Evolutionary conservation across 495 filamentous ascomycete genomes (phyloP), one percentile per base, ranked within the genome.

Genomic region (Daldinia decipiens): DNA sequence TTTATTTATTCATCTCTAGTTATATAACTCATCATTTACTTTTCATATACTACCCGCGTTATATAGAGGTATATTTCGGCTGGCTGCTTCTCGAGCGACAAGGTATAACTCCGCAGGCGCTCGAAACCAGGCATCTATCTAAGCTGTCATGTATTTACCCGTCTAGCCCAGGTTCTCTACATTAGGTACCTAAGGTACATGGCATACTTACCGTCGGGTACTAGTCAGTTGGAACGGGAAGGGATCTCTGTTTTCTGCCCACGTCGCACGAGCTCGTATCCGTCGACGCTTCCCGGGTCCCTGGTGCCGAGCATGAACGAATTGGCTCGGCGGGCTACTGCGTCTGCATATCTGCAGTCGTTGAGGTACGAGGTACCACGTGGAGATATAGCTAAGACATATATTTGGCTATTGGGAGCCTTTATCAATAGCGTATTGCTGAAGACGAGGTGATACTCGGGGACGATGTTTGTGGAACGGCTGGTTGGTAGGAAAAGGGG

Each of bases 191-290:
- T 24, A 1, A 24, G 21, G 21, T 24, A 9, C 31, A 31, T 31
- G 5, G 11, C 24, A 43, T 31, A 52, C n/a, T 15, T 52, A 53
- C 53, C 15, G 31, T 36, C 53, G 53, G 43, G 43, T 47, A 47
- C 17, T 47, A 47, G 43, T 21, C 19, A 11, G 43, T 47, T 24
- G 9, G 43, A 47, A 21, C 6, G 43, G 43, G 43, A 21, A 47
- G 29, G 29, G 11, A 29, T 26, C 55, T 39, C 6, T 5, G 24
- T 39, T 40, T 59, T 59, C 21, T 27, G 15, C 0, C 9, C 36
- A 17, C 31, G 39, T 60, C 34, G 57, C 27, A 47, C 38, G 57
- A 15, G 57, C 57, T 60, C 57, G 57, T 60, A 60, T 60, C 57
- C 57, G 39, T 59, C 53, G 53, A 56, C n/a, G 29, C 8, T 32